Evolutionary conservation across 805 yeast species (phyloP), one percentile per base, ranked within the genome.

Genomic region (Lipomyces yamadae): DNA sequence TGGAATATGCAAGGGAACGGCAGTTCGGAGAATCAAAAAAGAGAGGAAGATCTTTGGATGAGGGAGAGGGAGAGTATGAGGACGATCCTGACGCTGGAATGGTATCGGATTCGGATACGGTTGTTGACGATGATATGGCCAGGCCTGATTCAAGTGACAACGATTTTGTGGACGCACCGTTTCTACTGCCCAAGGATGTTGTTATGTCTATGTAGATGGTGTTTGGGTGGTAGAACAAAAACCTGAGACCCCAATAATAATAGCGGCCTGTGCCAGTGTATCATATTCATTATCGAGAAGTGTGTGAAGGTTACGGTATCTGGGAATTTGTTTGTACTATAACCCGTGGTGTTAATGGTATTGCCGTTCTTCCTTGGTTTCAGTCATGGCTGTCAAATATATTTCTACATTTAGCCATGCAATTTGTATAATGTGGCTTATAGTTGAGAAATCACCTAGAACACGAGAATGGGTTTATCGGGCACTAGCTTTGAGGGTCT

Each of bases 151-250:
- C 53, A 30, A 48, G 54, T 4, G 57, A 24, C 29, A 45, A 53
- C 30, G 71, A 68, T 32, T 68, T 68, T 45, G 34, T 45, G 48
- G 71, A 68, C 4, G 71, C 71, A 29, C 67, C 69, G 4, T 68
- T 68, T 29, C 54, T 68, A 42, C 56, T 68, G 54, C 70, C 71
- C 7, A 57, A 55, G 50, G 66, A 62, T 32, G 42, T 33, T 1
- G 24, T 67, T 29, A 62, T 42, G 62, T n/a, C 45, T 45, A 63
- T 66, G 69, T 62, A 65, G 24, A 10, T 56, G n/a, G 68, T 42
- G 34, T 58, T 24, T 24, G 48, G n/a, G 10, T n/a, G 15, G 18
- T 24, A 3, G 18, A 42, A 42, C 48, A 24, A 42, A 24, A 42
- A 1, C 48, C 2, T 5, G 24, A 15, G 3, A 15, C 7, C n/a